Evolutionary conservation across 768 basidiomycete genomes (phyloP).

Genomic region (Tricholoma sp.): DNA sequence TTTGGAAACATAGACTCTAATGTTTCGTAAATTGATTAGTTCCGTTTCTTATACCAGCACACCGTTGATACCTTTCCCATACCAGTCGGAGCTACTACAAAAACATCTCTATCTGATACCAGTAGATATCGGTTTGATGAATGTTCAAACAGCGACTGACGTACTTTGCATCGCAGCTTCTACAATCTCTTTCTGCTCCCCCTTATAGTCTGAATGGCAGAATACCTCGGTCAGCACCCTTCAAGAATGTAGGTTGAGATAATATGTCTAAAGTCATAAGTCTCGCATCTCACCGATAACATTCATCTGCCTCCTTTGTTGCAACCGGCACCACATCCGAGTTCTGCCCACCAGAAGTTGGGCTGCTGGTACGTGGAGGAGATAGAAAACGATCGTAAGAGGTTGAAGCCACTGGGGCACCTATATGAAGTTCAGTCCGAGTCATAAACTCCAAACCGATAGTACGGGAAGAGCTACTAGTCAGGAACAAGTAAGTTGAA

Average conservation of each 20-base stretch:
- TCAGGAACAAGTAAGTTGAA: too few species aligned
- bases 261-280: neutral
- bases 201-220: slow-evolving; percentile 63
- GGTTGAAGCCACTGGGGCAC: too few species aligned
- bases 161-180: slow-evolving; percentile 62
- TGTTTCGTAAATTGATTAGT: neutral
- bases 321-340: too few species aligned
- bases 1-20: slow-evolving; percentile 82
- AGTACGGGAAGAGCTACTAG: too few species aligned
- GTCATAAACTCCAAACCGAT: too few species aligned
- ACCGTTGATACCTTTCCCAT: slow-evolving; percentile 68
- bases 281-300: slow-evolving; percentile 6
- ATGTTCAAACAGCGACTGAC: slow-evolving; percentile 3
- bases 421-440: too few species aligned
- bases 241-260: neutral
- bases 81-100: slow-evolving; percentile 82
- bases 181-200: slow-evolving; percentile 74
- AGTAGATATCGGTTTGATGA: neutral
- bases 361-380: too few species aligned
- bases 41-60: neutral
- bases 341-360: too few species aligned
- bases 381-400: too few species aligned
- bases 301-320: slow-evolving; percentile 1
- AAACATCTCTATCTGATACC: slow-evolving; percentile 57
- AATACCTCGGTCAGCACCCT: slow-evolving; percentile 47